Evolutionary conservation across 2,329 filamentous ascomycete species (phyloP).

Genomic region (Sarocladiaceae sp.): DNA sequence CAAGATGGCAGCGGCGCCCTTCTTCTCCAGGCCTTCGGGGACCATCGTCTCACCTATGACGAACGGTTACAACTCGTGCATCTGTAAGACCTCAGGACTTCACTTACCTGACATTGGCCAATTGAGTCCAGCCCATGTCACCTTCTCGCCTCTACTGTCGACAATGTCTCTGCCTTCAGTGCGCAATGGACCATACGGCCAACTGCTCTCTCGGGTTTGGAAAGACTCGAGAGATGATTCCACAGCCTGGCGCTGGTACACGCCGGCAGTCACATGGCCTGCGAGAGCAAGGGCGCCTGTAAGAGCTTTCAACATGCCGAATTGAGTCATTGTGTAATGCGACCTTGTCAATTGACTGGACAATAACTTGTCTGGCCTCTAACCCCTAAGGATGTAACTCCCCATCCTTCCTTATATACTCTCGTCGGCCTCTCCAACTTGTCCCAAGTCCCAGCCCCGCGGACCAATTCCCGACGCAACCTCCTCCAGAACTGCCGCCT

Average conservation of each 20-base stretch:
- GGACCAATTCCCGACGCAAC: slow-evolving; percentile 3
- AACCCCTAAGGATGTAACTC: neutral
- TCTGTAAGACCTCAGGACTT: neutral
- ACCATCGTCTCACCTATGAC: slow-evolving; percentile 44
- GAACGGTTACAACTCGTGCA: neutral
- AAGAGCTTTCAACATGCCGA: neutral
- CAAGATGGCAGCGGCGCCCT: slow-evolving; percentile 41
- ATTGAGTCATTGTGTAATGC: neutral
- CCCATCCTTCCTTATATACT: neutral
- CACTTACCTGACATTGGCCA: slow-evolving; percentile 15
- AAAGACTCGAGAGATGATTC: neutral
- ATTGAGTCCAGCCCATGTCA: slow-evolving; percentile 25
- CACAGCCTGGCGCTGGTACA: neutral
- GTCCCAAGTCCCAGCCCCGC: neutral
- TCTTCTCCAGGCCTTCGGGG: slow-evolving; percentile 49
- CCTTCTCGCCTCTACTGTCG: slow-evolving; percentile 26
- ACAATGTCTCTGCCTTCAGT: slow-evolving; percentile 31
- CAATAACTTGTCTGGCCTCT: neutral
- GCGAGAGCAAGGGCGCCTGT: neutral
- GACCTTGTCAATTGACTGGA: neutral
- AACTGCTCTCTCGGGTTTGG: slow-evolving; percentile 8
- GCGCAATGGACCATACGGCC: slow-evolving; percentile 31
- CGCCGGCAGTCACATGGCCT: neutral
- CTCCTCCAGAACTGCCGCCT: no score
- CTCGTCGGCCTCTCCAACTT: neutral